phyloP scores from a whole-genome alignment of 192 early-diverging fungal species.

The Backusella tarrabulga region DNA sequence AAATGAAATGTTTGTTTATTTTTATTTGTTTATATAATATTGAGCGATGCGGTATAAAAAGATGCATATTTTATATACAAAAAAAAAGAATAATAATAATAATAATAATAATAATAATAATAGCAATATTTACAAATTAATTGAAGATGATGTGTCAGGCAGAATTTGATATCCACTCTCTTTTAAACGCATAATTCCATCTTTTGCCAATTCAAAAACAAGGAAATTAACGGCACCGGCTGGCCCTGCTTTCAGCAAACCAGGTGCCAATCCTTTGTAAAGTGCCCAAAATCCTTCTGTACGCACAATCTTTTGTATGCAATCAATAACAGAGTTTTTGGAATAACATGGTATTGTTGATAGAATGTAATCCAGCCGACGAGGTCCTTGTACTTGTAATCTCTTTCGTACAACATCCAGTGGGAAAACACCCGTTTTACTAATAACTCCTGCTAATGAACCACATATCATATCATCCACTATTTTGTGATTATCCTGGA shows the following conservation, averaged over 20 bases:
- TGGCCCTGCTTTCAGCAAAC: conserved; percentile 83
- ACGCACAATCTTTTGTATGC: conserved; percentile 62
- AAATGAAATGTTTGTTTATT: background rate
- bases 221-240: conserved; percentile 84
- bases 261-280: conserved; percentile 85
- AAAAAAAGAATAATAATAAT: background rate
- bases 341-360: conserved; percentile 64
- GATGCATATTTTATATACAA: background rate
- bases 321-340: conserved; percentile 49
- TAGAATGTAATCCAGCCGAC: conserved; percentile 57
- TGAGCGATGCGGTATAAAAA: background rate
- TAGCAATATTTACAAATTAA: conserved; percentile 2
- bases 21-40: background rate
- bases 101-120: background rate
- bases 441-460: conserved; percentile 73
- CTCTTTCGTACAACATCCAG: conserved; percentile 83
- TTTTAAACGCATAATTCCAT: conserved; percentile 37
- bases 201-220: conserved; percentile 62
- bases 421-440: conserved; percentile 86
- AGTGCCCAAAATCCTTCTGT: conserved; percentile 79
- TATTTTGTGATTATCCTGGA: conserved; percentile 20
- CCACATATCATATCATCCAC: conserved; percentile 74
- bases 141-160: background rate
- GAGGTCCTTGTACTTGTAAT: conserved; percentile 79
- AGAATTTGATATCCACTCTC: background rate